Conservation (phyloP, 352 stramenopile genomes). For the Globisporangium acanthophoron region DNA sequence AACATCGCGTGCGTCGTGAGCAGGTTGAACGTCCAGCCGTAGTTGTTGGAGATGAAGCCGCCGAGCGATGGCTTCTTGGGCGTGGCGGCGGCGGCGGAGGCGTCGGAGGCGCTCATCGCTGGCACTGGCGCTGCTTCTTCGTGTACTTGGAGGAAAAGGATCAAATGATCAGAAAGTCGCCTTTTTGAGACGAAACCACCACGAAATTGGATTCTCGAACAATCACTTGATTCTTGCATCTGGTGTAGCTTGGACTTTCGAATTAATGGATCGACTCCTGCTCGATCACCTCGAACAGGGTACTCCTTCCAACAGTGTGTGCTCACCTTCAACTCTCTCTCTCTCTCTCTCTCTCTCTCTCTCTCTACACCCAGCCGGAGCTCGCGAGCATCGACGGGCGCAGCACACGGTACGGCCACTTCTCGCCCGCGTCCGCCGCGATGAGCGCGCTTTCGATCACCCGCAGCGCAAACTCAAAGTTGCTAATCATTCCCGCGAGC, state of each 20-base stretch:
- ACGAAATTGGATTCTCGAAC: too few species aligned
- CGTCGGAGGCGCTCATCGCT: neutral
- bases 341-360: neutral
- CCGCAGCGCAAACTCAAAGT: conserved; percentile 20
- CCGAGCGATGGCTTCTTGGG: conserved; percentile 30
- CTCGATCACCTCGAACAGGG: too few species aligned
- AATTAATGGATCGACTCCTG: too few species aligned
- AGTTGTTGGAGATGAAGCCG: conserved; percentile 68
- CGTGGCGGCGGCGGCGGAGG: too few species aligned
- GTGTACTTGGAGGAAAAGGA: too few species aligned
- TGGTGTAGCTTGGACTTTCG: too few species aligned
- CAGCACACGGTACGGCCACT: conserved; percentile 26
- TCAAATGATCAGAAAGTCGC: neutral
- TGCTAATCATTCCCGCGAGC: conserved; percentile 15
- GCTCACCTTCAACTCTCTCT: neutral
- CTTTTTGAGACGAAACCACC: neutral
- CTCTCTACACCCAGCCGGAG: conserved; percentile 30
- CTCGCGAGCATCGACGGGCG: conserved; percentile 22
- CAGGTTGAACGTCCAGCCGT: conserved; percentile 85
- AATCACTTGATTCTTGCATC: neutral
- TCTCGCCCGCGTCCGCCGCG: conserved; percentile 17
- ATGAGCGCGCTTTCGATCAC: conserved; percentile 25
- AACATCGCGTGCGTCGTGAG: conserved; percentile 75
- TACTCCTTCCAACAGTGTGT: too few species aligned
- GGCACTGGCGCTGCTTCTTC: too few species aligned